phyloP scores from a whole-genome alignment of 495 filamentous ascomycete genomes.

The Lophiotrema nucula region DNA sequence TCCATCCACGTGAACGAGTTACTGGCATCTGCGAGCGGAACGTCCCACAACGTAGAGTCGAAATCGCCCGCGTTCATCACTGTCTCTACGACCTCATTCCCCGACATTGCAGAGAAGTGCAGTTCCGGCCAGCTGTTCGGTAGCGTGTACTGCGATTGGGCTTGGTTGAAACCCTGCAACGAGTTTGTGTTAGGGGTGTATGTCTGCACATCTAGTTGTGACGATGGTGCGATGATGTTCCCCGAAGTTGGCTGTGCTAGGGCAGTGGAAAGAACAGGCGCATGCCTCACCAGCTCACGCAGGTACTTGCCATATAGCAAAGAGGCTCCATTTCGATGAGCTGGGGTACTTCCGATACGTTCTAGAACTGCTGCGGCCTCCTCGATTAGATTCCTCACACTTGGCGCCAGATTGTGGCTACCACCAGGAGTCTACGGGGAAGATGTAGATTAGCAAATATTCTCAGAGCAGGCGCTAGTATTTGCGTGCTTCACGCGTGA shows the following conservation, averaged over 20 bases:
- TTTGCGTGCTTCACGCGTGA: too few relatives aligned
- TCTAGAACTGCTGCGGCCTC: conserved; percentile 68
- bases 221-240: background rate
- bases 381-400: conserved; percentile 65
- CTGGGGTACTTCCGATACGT: conserved; percentile 61
- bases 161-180: background rate
- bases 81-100: conserved; percentile 62
- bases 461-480: too few relatives aligned
- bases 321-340: conserved; percentile 63
- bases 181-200: background rate
- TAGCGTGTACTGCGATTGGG: conserved; percentile 37
- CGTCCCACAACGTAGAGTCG: conserved; percentile 52
- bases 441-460: too few relatives aligned
- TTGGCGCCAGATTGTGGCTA: conserved; percentile 56
- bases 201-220: background rate
- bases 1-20: conserved; percentile 61
- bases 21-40: conserved; percentile 54
- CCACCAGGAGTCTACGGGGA: conserved; percentile 44
- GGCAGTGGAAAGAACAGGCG: background rate
- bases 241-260: background rate
- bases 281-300: conserved; percentile 53
- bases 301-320: conserved; percentile 62
- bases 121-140: conserved; percentile 51
- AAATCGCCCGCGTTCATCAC: conserved; percentile 60
- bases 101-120: conserved; percentile 67